Evolutionary conservation across 331 rosid genomes (phyloP), one percentile per base, ranked within the genome.

Genomic region (Malus hybrid): DNA sequence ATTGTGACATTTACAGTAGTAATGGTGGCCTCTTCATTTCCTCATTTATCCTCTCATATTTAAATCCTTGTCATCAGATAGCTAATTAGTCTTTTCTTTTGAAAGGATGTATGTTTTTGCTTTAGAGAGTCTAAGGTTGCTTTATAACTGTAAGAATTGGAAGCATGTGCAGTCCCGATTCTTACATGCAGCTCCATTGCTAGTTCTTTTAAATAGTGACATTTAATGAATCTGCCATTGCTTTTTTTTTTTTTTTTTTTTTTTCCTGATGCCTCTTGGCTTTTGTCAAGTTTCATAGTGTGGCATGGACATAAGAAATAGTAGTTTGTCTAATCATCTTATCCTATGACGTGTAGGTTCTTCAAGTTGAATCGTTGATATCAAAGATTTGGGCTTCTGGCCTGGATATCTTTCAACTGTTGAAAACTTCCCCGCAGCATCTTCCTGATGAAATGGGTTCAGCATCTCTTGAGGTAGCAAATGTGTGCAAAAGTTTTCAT

Each of bases 281-380:
- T 54, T 65, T 33, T 4, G 14, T 32, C 19, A 66, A 50, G 24
- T 33, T 75, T 55, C 3, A 20, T 18, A 34, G 15, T 28, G 6
- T 60, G 39, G 67, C 55, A 61, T 42, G 60, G 29, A 73, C 15
- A 10, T 60, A 42, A 7, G 3, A 56, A 22, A 57, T 28, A n/a
- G 46, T 39, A 6, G 27, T 27, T 65, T 67, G 27, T 78, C 76
- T 86, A 78, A 86, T 34, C 60, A 69, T 77, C 13, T 86, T 74
- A 55, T 32, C 70, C 77, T 70, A 75, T 78, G 81, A 50, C 83
- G 28, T 69, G 65, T 84, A 94, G 99, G 96, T 89, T 79, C 83
- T 86, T 85, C 90, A 85, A 83, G 86, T 84, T 75, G 97, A 87
- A 78, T 84, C 90, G 27, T 65, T 90, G 74, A 78, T 90, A 80